Evolutionary conservation across 1,284 basidiomycete species (phyloP).

Genomic region (Boletus mariae): DNA sequence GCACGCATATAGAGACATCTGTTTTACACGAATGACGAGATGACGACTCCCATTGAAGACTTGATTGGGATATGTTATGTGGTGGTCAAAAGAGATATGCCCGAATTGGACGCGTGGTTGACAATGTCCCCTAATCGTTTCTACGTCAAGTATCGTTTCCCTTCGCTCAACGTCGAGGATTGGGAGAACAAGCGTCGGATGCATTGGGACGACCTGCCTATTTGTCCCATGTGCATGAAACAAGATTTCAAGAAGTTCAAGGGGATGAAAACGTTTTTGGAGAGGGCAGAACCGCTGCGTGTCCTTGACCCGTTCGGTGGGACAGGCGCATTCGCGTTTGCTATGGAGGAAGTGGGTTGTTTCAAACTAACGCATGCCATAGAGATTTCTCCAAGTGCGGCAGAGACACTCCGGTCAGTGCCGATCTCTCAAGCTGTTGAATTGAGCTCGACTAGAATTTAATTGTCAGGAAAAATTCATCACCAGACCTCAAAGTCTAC

Average conservation of each 20-base stretch:
- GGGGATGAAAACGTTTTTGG: conserved; percentile 31
- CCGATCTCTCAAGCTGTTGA: background rate
- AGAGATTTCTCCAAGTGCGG: conserved; percentile 70
- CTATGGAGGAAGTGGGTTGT: conserved; percentile 48
- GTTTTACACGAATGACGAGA: conserved; percentile 42
- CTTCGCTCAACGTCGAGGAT: conserved; percentile 34
- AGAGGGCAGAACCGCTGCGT: conserved; percentile 35
- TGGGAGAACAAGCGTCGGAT: conserved; percentile 40
- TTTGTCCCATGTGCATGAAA: conserved; percentile 47
- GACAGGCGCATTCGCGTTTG: conserved; percentile 59
- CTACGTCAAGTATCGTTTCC: conserved; percentile 49
- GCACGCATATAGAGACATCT: conserved; percentile 24
- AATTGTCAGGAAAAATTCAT: conserved; percentile 42
- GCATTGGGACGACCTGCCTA: conserved; percentile 32
- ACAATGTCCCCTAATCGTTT: conserved; percentile 52
- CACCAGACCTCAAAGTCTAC: conserved; percentile 42
- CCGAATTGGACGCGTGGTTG: conserved; percentile 47
- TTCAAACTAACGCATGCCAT: conserved; percentile 60
- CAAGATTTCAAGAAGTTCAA: conserved; percentile 33
- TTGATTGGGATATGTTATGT: conserved; percentile 51
- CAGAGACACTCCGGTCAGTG: conserved; percentile 54
- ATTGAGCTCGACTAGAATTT: conserved; percentile 3
- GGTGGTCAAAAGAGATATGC: conserved; percentile 33
- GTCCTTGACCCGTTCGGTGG: conserved; percentile 66
- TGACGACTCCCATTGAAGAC: conserved; percentile 32